Evolutionary conservation across 2,329 filamentous ascomycete genomes (phyloP), one percentile per base, ranked within the genome.

Genomic region (Sporothrix humicola): DNA sequence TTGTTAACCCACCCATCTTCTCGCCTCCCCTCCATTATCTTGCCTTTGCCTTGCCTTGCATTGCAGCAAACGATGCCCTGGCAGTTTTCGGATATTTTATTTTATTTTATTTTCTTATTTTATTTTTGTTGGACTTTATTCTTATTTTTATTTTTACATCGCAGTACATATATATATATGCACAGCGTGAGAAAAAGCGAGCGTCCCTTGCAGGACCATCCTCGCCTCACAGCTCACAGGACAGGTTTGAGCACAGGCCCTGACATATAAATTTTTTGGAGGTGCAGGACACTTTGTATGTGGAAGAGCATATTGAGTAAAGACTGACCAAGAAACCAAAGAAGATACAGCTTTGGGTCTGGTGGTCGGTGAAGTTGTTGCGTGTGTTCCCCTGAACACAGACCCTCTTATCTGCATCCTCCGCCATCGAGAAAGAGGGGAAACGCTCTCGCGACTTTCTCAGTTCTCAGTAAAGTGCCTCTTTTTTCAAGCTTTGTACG

Each of bases 11-110:
- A n/a, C 54, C 65, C 31, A 17, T 42, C 56, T 31, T 52, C 46
- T 20, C 59, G 59, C 65, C 31, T 37, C 31, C 31, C 66, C 66
- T 54, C 72, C 72, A 75, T 73, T 54, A 73, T 73, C 74, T 72
- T 37, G 31, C 31, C 31, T 37, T 37, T 75, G 72, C 74, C 69
- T 75, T 72, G 74, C 69, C 31, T 37, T 75, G 74, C 74, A 72
- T 75, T 72, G 74, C 69, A 74, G 73, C 46, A 72, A 46, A 50
- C 44, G 50, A 69, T 69, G 69, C 50, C 65, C 74, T 65, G 69
- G 9, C 42, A 37, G 9, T 37, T 69, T 63, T 73, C 72, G 68
- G 73, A 50, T 68, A 59, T 44, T 71, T 73, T 6, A 31, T 59
- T 65, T n/a, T 15, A 5, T 56, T 26, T 59, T 65, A 15, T 9